These are phyloP conservation scores for Geotrichum phurueaensis DNA, from an alignment of 1,139 yeast species.

Conservation along the genomic window DNA sequence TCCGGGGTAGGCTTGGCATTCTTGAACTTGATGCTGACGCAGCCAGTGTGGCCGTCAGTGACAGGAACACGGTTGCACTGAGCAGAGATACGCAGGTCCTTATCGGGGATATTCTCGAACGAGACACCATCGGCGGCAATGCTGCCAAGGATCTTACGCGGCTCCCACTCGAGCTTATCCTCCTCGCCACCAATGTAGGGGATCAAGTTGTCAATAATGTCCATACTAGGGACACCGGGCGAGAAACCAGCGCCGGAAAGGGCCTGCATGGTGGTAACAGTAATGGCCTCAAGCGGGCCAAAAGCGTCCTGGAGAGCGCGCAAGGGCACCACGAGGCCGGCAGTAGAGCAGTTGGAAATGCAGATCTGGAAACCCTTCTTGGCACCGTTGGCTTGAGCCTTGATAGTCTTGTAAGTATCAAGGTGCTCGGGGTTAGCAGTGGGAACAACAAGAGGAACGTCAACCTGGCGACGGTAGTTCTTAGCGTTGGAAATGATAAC, in stretches of 20 bases:
- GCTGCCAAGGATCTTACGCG: slow-evolving; percentile 82
- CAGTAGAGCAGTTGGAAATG: slow-evolving; percentile 97
- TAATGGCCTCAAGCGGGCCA: slow-evolving; percentile 82
- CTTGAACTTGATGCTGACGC: slow-evolving; percentile 79
- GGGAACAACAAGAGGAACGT: slow-evolving; percentile 92
- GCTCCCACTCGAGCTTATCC: slow-evolving; percentile 98
- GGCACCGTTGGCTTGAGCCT: slow-evolving; percentile 29
- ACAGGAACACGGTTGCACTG: slow-evolving; percentile 97
- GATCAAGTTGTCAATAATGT: slow-evolving; percentile 85
- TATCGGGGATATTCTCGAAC: slow-evolving; percentile 57
- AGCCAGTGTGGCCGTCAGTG: slow-evolving; percentile 96
- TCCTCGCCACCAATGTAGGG: slow-evolving; percentile 97
- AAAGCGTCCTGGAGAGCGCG: slow-evolving; percentile 82
- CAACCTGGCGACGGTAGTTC: slow-evolving; percentile 81
- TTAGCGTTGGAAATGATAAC: slow-evolving; percentile 91
- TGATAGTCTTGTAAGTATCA: slow-evolving; percentile 60
- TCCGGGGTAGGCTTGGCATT: slow-evolving; percentile 82
- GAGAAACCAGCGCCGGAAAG: slow-evolving; percentile 98
- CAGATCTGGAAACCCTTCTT: slow-evolving; percentile 80
- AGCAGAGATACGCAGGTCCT: slow-evolving; percentile 81
- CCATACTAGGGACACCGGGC: slow-evolving; percentile 96
- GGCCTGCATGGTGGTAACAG: slow-evolving; percentile 93
- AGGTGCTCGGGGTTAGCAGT: slow-evolving; percentile 93
- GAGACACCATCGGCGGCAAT: slow-evolving; percentile 44
- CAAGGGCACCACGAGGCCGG: slow-evolving; percentile 94